Base-by-base conservation (phyloP, 1,284 basidiomycete genomes). In the Melampsora larici-populina region DNA sequence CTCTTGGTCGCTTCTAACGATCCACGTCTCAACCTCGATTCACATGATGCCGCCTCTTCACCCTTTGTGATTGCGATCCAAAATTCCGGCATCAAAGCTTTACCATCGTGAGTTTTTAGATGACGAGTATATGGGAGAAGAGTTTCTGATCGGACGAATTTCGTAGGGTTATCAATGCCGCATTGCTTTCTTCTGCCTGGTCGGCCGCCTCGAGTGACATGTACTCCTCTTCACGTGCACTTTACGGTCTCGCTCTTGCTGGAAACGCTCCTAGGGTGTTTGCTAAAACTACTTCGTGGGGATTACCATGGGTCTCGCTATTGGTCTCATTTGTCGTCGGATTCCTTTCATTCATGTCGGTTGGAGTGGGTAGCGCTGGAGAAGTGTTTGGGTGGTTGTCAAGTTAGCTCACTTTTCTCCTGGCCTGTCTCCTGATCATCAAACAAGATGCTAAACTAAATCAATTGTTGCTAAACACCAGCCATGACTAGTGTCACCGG, bases 121-220 rank as follows among this genome's bases (percentile, higher is more conserved):
- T 46, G 40, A 55, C 43, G 18, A 17, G 33, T 1, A 66, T n/a
- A 13, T 24, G 18, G 17, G 40, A 31, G 1, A 33, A 43, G 7
- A 31, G 1, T 68, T 4, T 31, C 29, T 60, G 29, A 60, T 60
- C 8, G 1, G 31, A 43, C 17, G 1, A 21, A 51, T 74, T 26
- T 72, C 64, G 26, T 67, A 80, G 78, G 48, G 88, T 87, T 80
- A 93, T 94, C 85, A 96, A 96, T 83, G 93, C 93, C 6, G 89
- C 88, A 82, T 87, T 97, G 40, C 85, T 96, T 74, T 91, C 90
- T 36, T 92, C 92, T 0, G 93, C 94, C 0, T 92, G 91, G 88
- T 93, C 91, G 7, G 92, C 93, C 8, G 92, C 91, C 3, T 91
- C 89, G 43, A 91, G 90, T 80, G 90, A 93, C 82, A 83, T 95